Evolutionary conservation across 139 green algal genomes (phyloP), one percentile per base, ranked within the genome.

Genomic region (Coccomyxa sp.): DNA sequence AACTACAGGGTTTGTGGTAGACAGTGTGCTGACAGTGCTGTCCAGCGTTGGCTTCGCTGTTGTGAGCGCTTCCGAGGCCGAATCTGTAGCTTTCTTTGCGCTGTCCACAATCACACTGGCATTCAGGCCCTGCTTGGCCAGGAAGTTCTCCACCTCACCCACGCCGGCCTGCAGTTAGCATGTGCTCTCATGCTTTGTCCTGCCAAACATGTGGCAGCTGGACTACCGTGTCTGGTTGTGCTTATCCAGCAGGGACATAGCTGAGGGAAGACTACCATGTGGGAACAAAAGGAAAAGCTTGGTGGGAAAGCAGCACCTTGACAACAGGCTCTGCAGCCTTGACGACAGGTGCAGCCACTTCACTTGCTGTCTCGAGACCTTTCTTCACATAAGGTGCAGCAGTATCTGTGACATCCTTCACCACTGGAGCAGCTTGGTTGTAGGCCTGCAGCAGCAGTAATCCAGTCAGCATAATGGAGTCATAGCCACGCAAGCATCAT

Each of bases 381-480:
- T 86, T 68, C 67, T 88, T 79, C 31, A 93, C 83, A 17, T 89
- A 87, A 10, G 92, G 92, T 21, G 87, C 38, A 0, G 87, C 89
- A 7, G 82, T 79, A 10, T 91, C 86, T 9, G 85, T 63, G 13
- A 84, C 91, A 76, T 91, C 81, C 82, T 93, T 86, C 74, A 94
- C 86, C 9, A 91, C 87, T 15, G 94, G 94, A 4, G 90, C 87
- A 23, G 91, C 90, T 68, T 88, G 79, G 27, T 92, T 88, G 67
- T 91, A 92, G 45, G 88, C 88, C 90, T 92, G 86, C 78, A 81
- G 31, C 59, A 31, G 27, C 17, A 1, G 30, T 18, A 77, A n/a
- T 59, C 10, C 63, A 9, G 63, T 25, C 63, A 28, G 63, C 63
- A 9, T 68, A 71, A 25, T 28, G 63, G 7, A 28, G 63, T 25